These are phyloP conservation scores for Periconia macrospinosa DNA, from an alignment of 2,329 filamentous ascomycete genomes.

Conservation along the genomic window DNA sequence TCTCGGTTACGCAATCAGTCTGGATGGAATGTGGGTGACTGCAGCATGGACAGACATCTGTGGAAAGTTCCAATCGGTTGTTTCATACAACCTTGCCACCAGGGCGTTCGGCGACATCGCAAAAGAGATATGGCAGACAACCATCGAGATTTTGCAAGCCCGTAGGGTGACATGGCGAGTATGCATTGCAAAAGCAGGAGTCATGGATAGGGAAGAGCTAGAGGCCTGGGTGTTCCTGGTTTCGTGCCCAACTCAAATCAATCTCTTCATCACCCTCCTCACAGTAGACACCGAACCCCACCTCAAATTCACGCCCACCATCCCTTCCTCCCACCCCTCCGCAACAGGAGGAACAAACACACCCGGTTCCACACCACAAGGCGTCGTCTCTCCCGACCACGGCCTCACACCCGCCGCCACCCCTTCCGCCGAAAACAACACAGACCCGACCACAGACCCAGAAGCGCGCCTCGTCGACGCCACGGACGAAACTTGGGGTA, in stretches of 20 bases:
- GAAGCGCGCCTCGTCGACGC: slow-evolving; percentile 72
- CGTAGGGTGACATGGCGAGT: slow-evolving; percentile 77
- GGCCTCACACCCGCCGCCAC: slow-evolving; percentile 68
- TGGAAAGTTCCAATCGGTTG: slow-evolving; percentile 71
- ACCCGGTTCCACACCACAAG: slow-evolving; percentile 43
- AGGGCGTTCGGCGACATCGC: slow-evolving; percentile 67
- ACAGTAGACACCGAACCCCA: slow-evolving; percentile 67
- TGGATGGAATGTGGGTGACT: slow-evolving; percentile 76
- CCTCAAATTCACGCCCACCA: slow-evolving; percentile 61
- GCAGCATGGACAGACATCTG: slow-evolving; percentile 80
- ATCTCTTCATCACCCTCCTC: slow-evolving; percentile 56
- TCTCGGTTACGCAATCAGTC: slow-evolving; percentile 74
- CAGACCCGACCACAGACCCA: slow-evolving; percentile 53
- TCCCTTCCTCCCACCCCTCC: slow-evolving; percentile 18
- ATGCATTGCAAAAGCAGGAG: slow-evolving; percentile 71
- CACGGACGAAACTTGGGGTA: slow-evolving; percentile 76
- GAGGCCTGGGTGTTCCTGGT: slow-evolving; percentile 46
- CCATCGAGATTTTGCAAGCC: slow-evolving; percentile 69
- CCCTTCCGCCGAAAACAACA: slow-evolving; percentile 53
- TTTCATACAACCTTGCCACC: slow-evolving; percentile 70
- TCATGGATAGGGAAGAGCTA: slow-evolving; percentile 68
- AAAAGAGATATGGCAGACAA: slow-evolving; percentile 77
- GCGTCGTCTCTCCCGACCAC: slow-evolving; percentile 38
- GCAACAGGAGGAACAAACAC: slow-evolving; percentile 16
- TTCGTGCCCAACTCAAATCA: slow-evolving; percentile 39